These are phyloP conservation scores for Cenchrus purpureus DNA, from an alignment of 176 grass and related monocot genomes.

Conservation along the genomic window DNA sequence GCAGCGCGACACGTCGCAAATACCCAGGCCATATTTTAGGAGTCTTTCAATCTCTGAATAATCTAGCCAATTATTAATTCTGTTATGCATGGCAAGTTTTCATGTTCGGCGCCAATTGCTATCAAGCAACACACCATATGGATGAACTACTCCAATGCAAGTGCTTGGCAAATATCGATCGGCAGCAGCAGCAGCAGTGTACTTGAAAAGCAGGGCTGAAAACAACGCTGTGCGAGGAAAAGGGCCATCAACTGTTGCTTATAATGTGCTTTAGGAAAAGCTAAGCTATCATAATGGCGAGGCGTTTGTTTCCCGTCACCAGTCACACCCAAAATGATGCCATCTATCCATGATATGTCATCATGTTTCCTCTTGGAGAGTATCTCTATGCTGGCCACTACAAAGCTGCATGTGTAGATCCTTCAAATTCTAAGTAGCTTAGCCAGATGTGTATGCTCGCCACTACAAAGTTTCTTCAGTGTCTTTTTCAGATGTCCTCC, in stretches of 20 bases:
- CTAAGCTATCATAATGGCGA: constrained; percentile 12
- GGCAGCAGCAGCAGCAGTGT: background rate
- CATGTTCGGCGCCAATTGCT: constrained; percentile 37
- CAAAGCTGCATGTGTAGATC: background rate
- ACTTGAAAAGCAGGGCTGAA: constrained; percentile 32
- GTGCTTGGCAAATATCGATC: constrained; percentile 2
- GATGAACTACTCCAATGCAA: background rate
- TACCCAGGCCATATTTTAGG: background rate
- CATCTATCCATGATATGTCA: background rate
- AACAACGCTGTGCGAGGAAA: constrained; percentile 27
- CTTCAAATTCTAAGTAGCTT: background rate
- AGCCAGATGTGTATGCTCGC: background rate
- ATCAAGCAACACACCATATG: background rate
- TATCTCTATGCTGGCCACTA: constrained; percentile 26
- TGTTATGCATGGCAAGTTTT: background rate
- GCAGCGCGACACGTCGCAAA: background rate
- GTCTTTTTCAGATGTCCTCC: background rate
- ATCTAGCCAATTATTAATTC: background rate
- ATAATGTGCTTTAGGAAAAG: constrained; percentile 40
- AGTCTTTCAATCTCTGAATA: background rate
- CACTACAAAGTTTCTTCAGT: background rate
- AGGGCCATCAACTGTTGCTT: constrained; percentile 36
- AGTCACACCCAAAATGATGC: constrained; percentile 38
- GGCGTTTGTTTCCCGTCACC: constrained; percentile 40
- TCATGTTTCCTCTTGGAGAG: constrained; percentile 9